These are phyloP conservation scores for Botryosphaeria dothidea DNA, from an alignment of 2,329 filamentous ascomycete species.

Conservation along the genomic window DNA sequence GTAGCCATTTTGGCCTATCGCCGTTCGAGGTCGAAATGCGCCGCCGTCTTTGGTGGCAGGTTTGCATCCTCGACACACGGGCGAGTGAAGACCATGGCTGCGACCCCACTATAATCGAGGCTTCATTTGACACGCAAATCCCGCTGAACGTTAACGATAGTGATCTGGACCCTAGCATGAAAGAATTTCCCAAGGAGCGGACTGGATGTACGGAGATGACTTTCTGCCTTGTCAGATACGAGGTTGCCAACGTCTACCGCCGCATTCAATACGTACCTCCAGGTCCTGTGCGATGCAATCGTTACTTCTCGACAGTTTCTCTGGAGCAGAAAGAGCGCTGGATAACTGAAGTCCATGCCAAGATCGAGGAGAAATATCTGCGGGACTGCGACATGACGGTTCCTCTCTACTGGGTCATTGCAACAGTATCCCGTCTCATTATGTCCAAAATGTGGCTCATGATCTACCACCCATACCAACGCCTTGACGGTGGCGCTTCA, in stretches of 20 bases:
- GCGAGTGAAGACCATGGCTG: conserved; percentile 65
- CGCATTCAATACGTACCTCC: conserved; percentile 48
- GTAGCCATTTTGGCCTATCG: conserved; percentile 53
- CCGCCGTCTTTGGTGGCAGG: conserved; percentile 61
- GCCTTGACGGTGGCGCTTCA: conserved; percentile 56
- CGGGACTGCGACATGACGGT: conserved; percentile 55
- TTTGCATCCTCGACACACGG: conserved; percentile 60
- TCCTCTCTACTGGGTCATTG: conserved; percentile 67
- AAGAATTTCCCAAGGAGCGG: conserved; percentile 49
- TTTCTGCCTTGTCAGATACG: conserved; percentile 55
- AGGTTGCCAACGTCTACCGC: conserved; percentile 51
- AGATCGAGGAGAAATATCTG: conserved; percentile 52
- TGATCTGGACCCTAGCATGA: conserved; percentile 53
- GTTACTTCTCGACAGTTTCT: conserved; percentile 46
- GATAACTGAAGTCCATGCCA: conserved; percentile 50
- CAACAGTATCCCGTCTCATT: conserved; percentile 66
- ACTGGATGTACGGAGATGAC: conserved; percentile 61
- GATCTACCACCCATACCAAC: conserved; percentile 72
- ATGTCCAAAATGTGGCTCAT: conserved; percentile 75
- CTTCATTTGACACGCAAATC: conserved; percentile 62
- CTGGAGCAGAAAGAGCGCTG: conserved; percentile 51
- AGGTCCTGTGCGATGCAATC: conserved; percentile 41
- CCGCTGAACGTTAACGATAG: conserved; percentile 59
- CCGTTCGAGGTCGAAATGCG: conserved; percentile 64
- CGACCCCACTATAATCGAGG: conserved; percentile 59